phyloP scores from a whole-genome alignment of 2,329 filamentous ascomycete genomes.

The Hypoxylon sp. region DNA sequence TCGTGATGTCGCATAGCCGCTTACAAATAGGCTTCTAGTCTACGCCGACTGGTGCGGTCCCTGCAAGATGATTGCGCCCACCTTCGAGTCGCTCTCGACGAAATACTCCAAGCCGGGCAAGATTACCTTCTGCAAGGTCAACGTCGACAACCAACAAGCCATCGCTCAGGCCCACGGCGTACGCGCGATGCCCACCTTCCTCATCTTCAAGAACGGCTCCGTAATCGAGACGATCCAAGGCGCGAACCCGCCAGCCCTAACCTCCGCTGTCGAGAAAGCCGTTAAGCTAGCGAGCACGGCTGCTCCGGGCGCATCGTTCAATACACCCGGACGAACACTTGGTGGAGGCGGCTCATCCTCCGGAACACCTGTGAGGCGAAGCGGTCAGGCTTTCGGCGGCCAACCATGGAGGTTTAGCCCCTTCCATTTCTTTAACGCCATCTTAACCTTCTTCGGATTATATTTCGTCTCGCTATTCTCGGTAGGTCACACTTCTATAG shows the following conservation, averaged over 20 bases:
- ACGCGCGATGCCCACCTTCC: conserved; percentile 93
- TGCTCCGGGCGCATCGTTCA: conserved; percentile 66
- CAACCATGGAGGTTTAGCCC: conserved; percentile 56
- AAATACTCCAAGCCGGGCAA: conserved; percentile 85
- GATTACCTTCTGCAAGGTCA: conserved; percentile 92
- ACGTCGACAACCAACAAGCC: conserved; percentile 86
- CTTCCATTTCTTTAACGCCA: conserved; percentile 63
- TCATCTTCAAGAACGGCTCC: conserved; percentile 85
- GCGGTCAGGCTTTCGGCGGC: conserved; percentile 40
- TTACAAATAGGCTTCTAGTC: conserved; percentile 69
- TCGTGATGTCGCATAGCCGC: conserved; percentile 38
- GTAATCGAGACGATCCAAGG: conserved; percentile 84
- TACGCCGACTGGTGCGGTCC: conserved; percentile 96
- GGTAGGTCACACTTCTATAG: conserved; percentile 57
- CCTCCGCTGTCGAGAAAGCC: conserved; percentile 80
- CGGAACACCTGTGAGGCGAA: conserved; percentile 43
- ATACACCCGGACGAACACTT: conserved; percentile 70
- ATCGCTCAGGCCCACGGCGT: conserved; percentile 85
- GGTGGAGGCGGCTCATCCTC: conserved; percentile 62
- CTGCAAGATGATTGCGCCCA: conserved; percentile 91
- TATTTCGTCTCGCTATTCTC: conserved; percentile 75
- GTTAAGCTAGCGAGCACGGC: conserved; percentile 66
- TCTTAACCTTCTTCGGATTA: conserved; percentile 71
- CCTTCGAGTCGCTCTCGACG: conserved; percentile 86
- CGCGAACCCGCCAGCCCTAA: conserved; percentile 83